Conservation (phyloP, 1,284 basidiomycete genomes). For the Leucoagaricus sp. region DNA sequence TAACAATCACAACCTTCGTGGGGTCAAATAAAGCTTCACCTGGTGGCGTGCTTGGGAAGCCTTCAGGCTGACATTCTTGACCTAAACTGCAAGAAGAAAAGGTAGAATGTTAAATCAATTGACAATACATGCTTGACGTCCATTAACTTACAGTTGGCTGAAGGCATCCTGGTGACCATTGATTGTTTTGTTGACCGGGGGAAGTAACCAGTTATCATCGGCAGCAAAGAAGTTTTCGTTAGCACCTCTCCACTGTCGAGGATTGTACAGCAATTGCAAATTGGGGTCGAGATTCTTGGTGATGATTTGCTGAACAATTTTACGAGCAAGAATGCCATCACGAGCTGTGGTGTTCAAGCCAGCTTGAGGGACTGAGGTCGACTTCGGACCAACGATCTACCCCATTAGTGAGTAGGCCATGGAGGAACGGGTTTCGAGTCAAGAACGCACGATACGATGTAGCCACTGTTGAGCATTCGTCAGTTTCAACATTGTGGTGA, state of each 20-base stretch:
- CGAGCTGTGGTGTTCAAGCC: constrained; percentile 58
- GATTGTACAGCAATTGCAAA: constrained; percentile 49
- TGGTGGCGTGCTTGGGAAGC: constrained; percentile 44
- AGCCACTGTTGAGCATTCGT: constrained; percentile 47
- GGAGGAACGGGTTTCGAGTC: too few relatives aligned
- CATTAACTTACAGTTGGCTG: constrained; percentile 42
- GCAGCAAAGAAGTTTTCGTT: constrained; percentile 46
- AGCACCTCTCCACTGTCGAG: constrained; percentile 49
- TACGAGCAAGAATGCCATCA: constrained; percentile 53
- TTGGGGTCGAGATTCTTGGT: constrained; percentile 46
- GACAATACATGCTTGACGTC: too few relatives aligned
- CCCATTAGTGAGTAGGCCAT: background rate
- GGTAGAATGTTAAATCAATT: background rate
- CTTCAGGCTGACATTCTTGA: constrained; percentile 53
- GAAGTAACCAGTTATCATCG: constrained; percentile 50
- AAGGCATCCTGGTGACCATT: constrained; percentile 53
- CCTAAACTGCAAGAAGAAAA: constrained; percentile 40
- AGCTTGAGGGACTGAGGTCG: constrained; percentile 56
- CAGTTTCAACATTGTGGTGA: background rate
- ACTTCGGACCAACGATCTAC: constrained; percentile 57
- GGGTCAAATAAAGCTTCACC: constrained; percentile 51
- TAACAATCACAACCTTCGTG: constrained; percentile 54
- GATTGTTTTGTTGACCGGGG: constrained; percentile 42
- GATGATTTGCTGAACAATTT: constrained; percentile 50
- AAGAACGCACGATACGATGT: constrained; percentile 54